These are phyloP conservation scores for Hypsizygus marmoreus DNA, from an alignment of 768 basidiomycete species.

Conservation along the genomic window DNA sequence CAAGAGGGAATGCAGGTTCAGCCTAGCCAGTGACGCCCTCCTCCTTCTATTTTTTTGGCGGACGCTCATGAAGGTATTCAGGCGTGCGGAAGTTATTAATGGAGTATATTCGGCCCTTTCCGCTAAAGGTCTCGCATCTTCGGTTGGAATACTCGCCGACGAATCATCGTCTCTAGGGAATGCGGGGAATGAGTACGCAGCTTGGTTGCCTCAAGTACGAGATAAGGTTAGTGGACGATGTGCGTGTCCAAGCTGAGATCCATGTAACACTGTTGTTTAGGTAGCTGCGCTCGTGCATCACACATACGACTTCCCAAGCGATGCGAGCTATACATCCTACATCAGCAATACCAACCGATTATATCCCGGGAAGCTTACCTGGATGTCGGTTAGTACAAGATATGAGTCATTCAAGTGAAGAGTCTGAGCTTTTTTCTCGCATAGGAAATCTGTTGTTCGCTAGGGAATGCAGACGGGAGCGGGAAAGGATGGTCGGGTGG, in stretches of 20 bases:
- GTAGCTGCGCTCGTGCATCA: slow-evolving; percentile 44
- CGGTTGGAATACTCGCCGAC: slow-evolving; percentile 43
- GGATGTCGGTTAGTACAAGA: slow-evolving; percentile 37
- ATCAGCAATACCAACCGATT: slow-evolving; percentile 25
- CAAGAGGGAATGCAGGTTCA: slow-evolving; percentile 49
- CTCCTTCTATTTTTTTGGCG: background rate
- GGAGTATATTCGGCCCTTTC: slow-evolving; percentile 35
- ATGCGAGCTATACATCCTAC: slow-evolving; percentile 33
- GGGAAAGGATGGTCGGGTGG: slow-evolving; percentile 35
- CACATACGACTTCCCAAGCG: slow-evolving; percentile 48
- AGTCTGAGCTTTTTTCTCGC: background rate
- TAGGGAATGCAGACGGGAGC: slow-evolving; percentile 34
- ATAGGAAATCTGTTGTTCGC: slow-evolving; percentile 41
- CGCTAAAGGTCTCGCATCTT: slow-evolving; percentile 25
- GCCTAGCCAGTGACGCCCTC: slow-evolving; percentile 33
- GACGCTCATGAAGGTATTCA: background rate
- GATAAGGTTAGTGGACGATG: slow-evolving; percentile 25
- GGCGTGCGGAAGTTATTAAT: slow-evolving; percentile 42
- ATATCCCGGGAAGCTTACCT: slow-evolving; percentile 33
- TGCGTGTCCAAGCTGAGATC: no score
- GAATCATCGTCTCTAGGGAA: slow-evolving; percentile 37
- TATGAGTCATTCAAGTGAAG: background rate
- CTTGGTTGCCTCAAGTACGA: slow-evolving; percentile 36
- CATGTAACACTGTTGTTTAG: slow-evolving; percentile 17
- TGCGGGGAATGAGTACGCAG: slow-evolving; percentile 32